Evolutionary conservation across 257 asterid genomes (phyloP), one percentile per base, ranked within the genome.

Genomic region (Ilex aquifolium): DNA sequence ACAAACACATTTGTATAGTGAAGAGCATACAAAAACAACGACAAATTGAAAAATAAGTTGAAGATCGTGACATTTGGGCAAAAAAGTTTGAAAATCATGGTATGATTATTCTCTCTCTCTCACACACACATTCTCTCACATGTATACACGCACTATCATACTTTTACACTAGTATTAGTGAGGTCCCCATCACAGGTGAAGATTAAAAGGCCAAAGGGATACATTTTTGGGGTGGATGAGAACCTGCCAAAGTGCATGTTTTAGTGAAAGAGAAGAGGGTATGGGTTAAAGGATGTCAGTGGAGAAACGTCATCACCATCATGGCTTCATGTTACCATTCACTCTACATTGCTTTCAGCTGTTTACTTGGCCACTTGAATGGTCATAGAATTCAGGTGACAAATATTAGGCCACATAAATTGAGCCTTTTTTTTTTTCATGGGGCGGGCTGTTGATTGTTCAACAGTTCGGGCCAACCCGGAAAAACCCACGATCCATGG

Each of bases 151-250:
- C 40, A 58, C 13, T 29, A 30, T 56, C 10, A 7, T 12, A n/a
- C 13, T 21, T 31, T 39, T 17, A 32, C 42, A 36, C 42, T 36
- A 57, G 15, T 39, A 40, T 30, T 32, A 36, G 59, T 53, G 60
- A 32, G 66, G 40, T 44, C 36, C 65, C 68, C 57, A 66, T 57
- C 54, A 67, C 72, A 76, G 77, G 74, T 68, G 79, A 66, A 64
- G 66, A 64, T 51, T 63, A 66, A 67, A 50, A 44, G 78, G 65
- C 65, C 50, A 80, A 64, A 13, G 27, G 17, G 81, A 57, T 49
- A 68, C 61, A 65, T 32, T 65, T 51, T 27, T 63, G 56, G 78
- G 80, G 78, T 56, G 61, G 73, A 65, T 63, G 76, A 61, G 65
- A 65, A 42, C 13, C 44, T 71, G 69, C 71, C 63, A 54, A 64